Evolutionary conservation across 2,329 filamentous ascomycete genomes (phyloP).

Genomic region (Sclerotinia sclerotiorum): DNA sequence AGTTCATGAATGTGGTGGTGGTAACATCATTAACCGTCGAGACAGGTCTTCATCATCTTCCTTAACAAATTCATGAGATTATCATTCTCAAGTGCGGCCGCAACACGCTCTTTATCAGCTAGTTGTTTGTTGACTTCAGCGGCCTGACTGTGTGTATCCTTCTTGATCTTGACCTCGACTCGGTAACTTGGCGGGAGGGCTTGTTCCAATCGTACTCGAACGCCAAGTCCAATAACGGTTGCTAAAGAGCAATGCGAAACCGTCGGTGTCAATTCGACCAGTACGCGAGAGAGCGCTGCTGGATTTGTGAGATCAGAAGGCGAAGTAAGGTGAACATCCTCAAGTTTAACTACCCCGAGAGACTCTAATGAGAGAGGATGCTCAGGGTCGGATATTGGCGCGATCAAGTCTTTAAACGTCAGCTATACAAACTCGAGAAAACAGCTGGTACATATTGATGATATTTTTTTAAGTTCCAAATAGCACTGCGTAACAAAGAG

Average conservation of each 20-base stretch:
- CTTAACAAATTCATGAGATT: constrained; percentile 83
- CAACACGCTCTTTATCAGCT: constrained; percentile 93
- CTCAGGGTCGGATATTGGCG: constrained; percentile 92
- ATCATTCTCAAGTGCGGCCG: constrained; percentile 90
- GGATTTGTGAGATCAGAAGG: constrained; percentile 56
- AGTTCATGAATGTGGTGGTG: not conserved
- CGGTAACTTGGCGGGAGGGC: constrained; percentile 88
- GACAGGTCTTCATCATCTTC: constrained; percentile 88
- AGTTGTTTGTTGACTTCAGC: constrained; percentile 97
- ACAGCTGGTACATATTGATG: not conserved
- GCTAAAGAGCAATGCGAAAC: constrained; percentile 96
- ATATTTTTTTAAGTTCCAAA: not conserved
- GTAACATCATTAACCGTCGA: constrained; percentile 22
- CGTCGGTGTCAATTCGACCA: constrained; percentile 90
- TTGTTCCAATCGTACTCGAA: constrained; percentile 87
- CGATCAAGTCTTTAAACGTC: constrained; percentile 74
- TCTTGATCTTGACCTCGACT: constrained; percentile 89
- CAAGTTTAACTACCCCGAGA: constrained; percentile 91
- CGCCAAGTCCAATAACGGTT: constrained; percentile 91
- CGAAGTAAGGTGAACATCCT: constrained; percentile 79
- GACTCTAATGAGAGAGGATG: constrained; percentile 92
- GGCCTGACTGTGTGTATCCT: constrained; percentile 91
- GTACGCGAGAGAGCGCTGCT: constrained; percentile 66
- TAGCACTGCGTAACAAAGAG: not conserved
- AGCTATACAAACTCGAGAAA: constrained; percentile 33